A percentile compares a stretch with the other conserved stretches of the same genome.
These are phyloP conservation scores for Malus hybrid DNA, from an alignment of 331 rosid species.

Conservation along the genomic window DNA sequence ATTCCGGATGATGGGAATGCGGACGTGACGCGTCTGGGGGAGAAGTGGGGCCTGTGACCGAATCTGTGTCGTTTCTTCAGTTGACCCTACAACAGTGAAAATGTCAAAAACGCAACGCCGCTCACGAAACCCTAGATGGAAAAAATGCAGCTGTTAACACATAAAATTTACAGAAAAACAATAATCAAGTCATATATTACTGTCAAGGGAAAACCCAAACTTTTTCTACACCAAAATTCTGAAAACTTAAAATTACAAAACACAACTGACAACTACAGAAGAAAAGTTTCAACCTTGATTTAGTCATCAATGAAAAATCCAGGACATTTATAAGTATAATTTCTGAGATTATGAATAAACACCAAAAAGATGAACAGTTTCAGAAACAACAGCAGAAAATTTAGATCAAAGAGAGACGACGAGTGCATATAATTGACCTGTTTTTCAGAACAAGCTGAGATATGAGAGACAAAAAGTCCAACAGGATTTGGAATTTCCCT, in stretches of 20 bases:
- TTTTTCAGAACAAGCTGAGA: background rate
- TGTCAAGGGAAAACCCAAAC: background rate
- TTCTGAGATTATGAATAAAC: background rate
- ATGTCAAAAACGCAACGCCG: too few species aligned
- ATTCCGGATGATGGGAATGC: background rate
- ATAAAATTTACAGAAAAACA: background rate
- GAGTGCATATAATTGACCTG: background rate
- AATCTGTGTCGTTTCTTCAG: conserved; percentile 17
- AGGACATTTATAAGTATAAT: background rate
- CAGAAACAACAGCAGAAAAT: background rate
- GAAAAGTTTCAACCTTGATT: background rate
- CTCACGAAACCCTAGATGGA: too few species aligned
- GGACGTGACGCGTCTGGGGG: background rate
- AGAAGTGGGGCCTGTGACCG: background rate
- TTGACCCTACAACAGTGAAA: background rate
- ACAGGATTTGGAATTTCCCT: too few species aligned
- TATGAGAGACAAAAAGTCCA: background rate
- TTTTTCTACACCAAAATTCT: background rate
- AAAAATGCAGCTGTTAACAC: background rate
- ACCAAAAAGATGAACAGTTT: background rate
- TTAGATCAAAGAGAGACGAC: background rate
- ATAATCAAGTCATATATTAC: background rate
- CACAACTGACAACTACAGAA: background rate
- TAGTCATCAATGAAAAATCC: background rate
- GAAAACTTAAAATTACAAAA: background rate